Evolutionary conservation across 192 early-diverging fungal species (phyloP).

Genomic region (Paraglomus occultum): DNA sequence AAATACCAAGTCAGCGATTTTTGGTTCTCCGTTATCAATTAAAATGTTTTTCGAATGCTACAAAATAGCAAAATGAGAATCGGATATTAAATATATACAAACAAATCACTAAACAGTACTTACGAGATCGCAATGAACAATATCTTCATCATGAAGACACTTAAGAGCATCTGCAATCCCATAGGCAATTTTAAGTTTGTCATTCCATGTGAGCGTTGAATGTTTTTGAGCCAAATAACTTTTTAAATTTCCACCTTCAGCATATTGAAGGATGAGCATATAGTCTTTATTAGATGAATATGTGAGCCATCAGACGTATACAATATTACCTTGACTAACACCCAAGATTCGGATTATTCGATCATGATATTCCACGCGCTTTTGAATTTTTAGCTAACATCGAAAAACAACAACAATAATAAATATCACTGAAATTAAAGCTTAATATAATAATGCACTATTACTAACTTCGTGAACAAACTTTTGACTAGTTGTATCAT

Average conservation of each 20-base stretch:
- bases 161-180: conserved; percentile 30
- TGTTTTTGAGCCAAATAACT: conserved; percentile 7
- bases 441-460: background rate
- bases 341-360: conserved; percentile 1
- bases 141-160: conserved; percentile 34
- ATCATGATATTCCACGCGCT: conserved; percentile 17
- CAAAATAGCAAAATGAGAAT: background rate
- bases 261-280: conserved; percentile 16
- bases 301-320: background rate
- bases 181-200: conserved; percentile 35
- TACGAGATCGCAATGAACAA: conserved; percentile 39
- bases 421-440: background rate
- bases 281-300: conserved; percentile 7
- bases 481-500: conserved; percentile 2
- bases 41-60: conserved; percentile 10
- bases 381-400: conserved; percentile 19
- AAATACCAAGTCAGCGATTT: conserved; percentile 14
- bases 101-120: background rate
- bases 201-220: conserved; percentile 35
- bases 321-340: conserved; percentile 11
- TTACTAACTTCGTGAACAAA: conserved; percentile 15
- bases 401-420: background rate
- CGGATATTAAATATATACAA: background rate
- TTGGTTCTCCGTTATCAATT: background rate
- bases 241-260: conserved; percentile 10